Evolutionary conservation across 2,329 filamentous ascomycete genomes (phyloP).

Genomic region (Cryphonectria radicalis): DNA sequence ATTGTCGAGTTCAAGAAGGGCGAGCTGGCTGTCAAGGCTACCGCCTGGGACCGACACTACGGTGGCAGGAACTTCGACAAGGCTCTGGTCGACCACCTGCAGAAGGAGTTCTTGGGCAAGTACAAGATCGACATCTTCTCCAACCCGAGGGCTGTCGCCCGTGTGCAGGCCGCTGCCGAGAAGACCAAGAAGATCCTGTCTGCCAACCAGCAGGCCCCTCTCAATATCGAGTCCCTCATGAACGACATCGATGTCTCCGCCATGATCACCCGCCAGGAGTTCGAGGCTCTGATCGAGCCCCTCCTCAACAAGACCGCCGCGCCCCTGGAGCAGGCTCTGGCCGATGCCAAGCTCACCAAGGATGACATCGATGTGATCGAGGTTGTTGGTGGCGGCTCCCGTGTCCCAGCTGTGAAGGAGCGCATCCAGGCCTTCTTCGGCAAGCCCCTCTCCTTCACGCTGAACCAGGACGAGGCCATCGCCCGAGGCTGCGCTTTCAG

Average conservation of each 20-base stretch:
- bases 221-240: conserved; percentile 99
- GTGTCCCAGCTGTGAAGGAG: conserved; percentile 91
- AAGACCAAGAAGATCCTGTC: conserved; percentile 99
- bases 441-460: conserved; percentile 91
- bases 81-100: conserved; percentile 91
- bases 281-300: conserved; percentile 88
- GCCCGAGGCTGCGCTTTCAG: conserved; percentile 95
- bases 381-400: conserved; percentile 91
- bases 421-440: conserved; percentile 88
- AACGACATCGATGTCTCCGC: conserved; percentile 91
- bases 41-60: conserved; percentile 92
- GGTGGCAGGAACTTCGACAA: conserved; percentile 98
- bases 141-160: conserved; percentile 87
- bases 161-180: conserved; percentile 86
- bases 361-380: conserved; percentile 95
- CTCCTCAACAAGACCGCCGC: conserved; percentile 72
- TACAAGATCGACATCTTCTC: conserved; percentile 95
- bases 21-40: conserved; percentile 91
- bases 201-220: conserved; percentile 86
- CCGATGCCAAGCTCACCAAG: conserved; percentile 87
- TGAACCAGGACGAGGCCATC: conserved; percentile 97
- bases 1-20: conserved; percentile 98
- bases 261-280: conserved; percentile 91
- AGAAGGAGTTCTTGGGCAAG: conserved; percentile 94
- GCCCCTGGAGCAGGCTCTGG: conserved; percentile 87